Evolutionary conservation across 2,329 filamentous ascomycete species (phyloP).

Genomic region (Lachnellula hyalina): DNA sequence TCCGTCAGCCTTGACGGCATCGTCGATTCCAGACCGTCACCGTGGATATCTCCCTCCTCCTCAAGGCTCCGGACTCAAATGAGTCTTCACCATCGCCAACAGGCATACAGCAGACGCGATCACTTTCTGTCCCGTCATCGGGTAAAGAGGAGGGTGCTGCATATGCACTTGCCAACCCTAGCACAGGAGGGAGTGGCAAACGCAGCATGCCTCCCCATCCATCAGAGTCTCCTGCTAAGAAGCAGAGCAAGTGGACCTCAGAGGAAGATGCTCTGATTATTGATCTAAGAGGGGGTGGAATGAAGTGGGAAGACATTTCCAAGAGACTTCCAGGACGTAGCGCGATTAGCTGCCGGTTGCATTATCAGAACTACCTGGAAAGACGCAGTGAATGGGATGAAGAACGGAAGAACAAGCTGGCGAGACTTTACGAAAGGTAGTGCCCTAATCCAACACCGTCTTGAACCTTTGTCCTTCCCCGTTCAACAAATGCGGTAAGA

Average conservation of each 20-base stretch:
- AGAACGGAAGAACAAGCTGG: conserved; percentile 94
- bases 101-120: conserved; percentile 33
- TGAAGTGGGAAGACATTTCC: conserved; percentile 99
- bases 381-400: conserved; percentile 93
- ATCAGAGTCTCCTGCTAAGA: conserved; percentile 71
- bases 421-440: conserved; percentile 91
- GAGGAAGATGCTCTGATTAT: conserved; percentile 95
- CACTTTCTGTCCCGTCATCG: conserved; percentile 25
- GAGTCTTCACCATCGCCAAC: conserved; percentile 53
- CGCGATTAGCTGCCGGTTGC: conserved; percentile 87
- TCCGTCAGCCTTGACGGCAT: conserved; percentile 32
- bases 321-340: conserved; percentile 85
- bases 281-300: conserved; percentile 79
- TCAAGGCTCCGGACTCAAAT: conserved; percentile 71
- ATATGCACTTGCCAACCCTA: conserved; percentile 21
- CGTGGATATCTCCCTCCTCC: conserved; percentile 92
- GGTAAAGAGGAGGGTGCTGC: conserved; percentile 20
- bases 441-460: conserved; percentile 13
- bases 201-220: conserved; percentile 50
- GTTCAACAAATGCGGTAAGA: neutral
- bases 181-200: conserved; percentile 34
- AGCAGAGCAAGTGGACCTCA: conserved; percentile 93
- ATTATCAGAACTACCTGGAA: conserved; percentile 97
- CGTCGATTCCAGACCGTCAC: conserved; percentile 49
- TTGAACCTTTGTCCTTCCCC: neutral